These are phyloP conservation scores for Cladosporium sp. DNA, from an alignment of 2,329 filamentous ascomycete genomes.

Conservation along the genomic window DNA sequence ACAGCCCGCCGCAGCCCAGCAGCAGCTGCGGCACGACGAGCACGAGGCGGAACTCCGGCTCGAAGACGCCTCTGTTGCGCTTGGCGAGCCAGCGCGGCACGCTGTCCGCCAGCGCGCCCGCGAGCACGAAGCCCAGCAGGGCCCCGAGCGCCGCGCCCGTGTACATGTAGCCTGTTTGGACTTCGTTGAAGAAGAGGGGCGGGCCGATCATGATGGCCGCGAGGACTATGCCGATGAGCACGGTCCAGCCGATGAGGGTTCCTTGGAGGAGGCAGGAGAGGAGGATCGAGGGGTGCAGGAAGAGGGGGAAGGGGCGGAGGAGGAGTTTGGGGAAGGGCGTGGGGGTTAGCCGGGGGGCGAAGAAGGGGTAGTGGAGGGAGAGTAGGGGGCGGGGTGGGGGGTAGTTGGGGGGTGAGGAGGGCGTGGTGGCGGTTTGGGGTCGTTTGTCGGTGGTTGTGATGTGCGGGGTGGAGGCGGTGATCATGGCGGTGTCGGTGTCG, in stretches of 20 bases:
- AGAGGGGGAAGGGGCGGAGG: slow-evolving; percentile 71
- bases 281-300: slow-evolving; percentile 76
- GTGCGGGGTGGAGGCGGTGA: not conserved
- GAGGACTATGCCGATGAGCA: slow-evolving; percentile 80
- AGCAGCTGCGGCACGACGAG: slow-evolving; percentile 78
- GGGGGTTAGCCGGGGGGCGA: slow-evolving; percentile 76
- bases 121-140: slow-evolving; percentile 67
- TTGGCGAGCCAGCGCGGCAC: slow-evolving; percentile 64
- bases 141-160: slow-evolving; percentile 80
- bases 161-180: slow-evolving; percentile 80
- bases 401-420: not conserved
- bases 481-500: slow-evolving; percentile 59
- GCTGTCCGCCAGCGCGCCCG: slow-evolving; percentile 67
- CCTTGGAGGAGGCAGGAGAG: slow-evolving; percentile 81
- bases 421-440: not conserved
- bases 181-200: slow-evolving; percentile 74
- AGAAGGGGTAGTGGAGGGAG: slow-evolving; percentile 33
- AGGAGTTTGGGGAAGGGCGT: slow-evolving; percentile 63
- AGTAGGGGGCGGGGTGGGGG: slow-evolving; percentile 15
- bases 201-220: slow-evolving; percentile 76
- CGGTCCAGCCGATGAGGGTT: slow-evolving; percentile 88
- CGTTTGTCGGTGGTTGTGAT: not conserved
- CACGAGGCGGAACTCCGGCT: slow-evolving; percentile 83
- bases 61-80: slow-evolving; percentile 73
- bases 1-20: slow-evolving; percentile 70